These are phyloP conservation scores for Colletotrichum sojae DNA, from an alignment of 2,329 filamentous ascomycete species.

Conservation along the genomic window DNA sequence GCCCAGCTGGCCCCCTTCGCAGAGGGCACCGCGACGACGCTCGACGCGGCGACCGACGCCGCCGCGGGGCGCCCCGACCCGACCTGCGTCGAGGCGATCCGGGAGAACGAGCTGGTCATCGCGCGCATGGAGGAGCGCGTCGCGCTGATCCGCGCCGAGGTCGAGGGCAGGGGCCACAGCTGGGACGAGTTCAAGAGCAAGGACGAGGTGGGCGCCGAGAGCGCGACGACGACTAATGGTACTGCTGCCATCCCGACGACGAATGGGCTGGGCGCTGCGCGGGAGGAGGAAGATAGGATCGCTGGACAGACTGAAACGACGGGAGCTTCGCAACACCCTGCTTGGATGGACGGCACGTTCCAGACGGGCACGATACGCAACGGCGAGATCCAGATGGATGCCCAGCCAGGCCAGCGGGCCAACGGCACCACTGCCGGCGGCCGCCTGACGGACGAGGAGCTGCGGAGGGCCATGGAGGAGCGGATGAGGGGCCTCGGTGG, in stretches of 20 bases:
- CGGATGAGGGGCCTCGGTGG: constrained; percentile 64
- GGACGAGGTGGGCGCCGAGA: constrained; percentile 57
- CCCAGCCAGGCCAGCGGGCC: constrained; percentile 12
- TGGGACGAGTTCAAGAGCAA: constrained; percentile 71
- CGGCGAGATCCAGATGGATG: constrained; percentile 64
- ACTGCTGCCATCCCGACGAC: constrained; percentile 20
- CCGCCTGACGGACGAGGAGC: constrained; percentile 70
- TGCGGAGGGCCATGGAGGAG: constrained; percentile 69
- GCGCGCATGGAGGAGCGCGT: constrained; percentile 77
- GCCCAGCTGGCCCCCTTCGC: constrained; percentile 79
- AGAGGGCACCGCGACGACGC: constrained; percentile 57
- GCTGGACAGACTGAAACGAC: constrained; percentile 13
- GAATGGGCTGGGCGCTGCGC: constrained; percentile 40
- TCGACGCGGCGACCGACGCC: constrained; percentile 46
- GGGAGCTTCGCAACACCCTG: constrained; percentile 50
- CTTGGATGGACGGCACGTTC: constrained; percentile 76
- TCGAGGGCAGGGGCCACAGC: constrained; percentile 69
- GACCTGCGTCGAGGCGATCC: constrained; percentile 81
- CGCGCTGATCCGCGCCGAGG: constrained; percentile 73
- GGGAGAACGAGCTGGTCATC: constrained; percentile 80
- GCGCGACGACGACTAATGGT: constrained; percentile 1
- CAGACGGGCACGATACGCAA: constrained; percentile 70
- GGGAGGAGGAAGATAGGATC: constrained; percentile 35
- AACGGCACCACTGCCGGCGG: constrained; percentile 53
- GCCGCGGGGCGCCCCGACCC: constrained; percentile 63